Base-by-base conservation (phyloP, 2,329 filamentous ascomycete genomes). In the Fusarium longipes region DNA sequence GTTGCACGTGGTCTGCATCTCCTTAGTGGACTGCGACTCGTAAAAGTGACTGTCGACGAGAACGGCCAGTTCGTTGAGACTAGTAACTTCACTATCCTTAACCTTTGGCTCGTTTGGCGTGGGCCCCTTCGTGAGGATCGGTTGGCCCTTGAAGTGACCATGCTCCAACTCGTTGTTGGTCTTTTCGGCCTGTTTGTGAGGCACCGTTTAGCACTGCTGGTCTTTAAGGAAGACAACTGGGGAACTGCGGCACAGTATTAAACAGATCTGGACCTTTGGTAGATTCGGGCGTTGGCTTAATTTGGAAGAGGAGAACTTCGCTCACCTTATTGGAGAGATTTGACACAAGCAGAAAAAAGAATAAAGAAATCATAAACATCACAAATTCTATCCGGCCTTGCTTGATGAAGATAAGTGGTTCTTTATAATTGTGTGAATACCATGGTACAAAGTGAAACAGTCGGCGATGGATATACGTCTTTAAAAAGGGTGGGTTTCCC, bases 51-150 rank as follows among this genome's bases (percentile, higher is more conserved):
- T 61, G 85, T 83, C 49, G 89, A 95, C 74, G 83, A 88, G 33
- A 80, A 89, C 54, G 92, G 92, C 10, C 81, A 84, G 68, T 91
- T 98, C 71, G 82, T 88, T 24, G 91, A 96, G 79, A 95, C 90
- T 20, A 93, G 89, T 68, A 99, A 99, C 78, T 86, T 99, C 66
- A 99, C 96, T 10, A 86, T 99, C 45, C 84, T 99, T 70, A 99
- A 99, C 77, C 85, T 99, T 56, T 99, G 95, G 95, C 83, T 99
- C 65, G 92, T 98, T 50, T 97, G 93, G 92, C 90, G 94, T 77
- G 96, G 96, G 0, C 94, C 96, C 4, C 87, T 97, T 84, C 87
- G 92, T 65, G 96, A 99, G 78, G 92, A 97, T 79, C 85, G 87
- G 43, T 83, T 99, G 53, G 92, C 93, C 25, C 82, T 88, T 75